phyloP scores from a whole-genome alignment of 371 early-diverging fungal genomes.

The Actinomortierella ambigua region DNA sequence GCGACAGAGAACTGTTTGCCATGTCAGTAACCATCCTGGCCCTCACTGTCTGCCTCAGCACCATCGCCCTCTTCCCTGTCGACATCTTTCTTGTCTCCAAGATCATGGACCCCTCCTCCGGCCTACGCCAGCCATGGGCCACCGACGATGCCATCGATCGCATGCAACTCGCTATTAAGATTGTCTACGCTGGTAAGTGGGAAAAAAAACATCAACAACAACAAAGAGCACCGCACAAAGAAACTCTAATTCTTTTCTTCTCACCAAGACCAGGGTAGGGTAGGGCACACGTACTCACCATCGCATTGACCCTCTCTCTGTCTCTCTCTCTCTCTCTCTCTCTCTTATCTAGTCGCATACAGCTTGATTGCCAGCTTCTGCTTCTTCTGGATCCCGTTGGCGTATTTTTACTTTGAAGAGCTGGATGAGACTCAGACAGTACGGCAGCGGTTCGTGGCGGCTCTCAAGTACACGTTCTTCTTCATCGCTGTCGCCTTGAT shows the following conservation, averaged over 20 bases:
- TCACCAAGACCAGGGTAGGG: too few species aligned
- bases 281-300: too few species aligned
- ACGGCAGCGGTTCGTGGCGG: slow-evolving; percentile 16
- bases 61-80: slow-evolving; percentile 63
- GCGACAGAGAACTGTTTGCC: slow-evolving; percentile 62
- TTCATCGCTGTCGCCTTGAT: slow-evolving; percentile 34
- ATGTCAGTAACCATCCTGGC: slow-evolving; percentile 56
- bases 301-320: too few species aligned
- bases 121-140: slow-evolving; percentile 69
- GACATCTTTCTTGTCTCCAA: slow-evolving; percentile 74
- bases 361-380: slow-evolving; percentile 55
- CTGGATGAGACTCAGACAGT: slow-evolving; percentile 23
- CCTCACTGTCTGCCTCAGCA: slow-evolving; percentile 58
- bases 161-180: slow-evolving; percentile 51
- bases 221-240: background rate
- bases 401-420: slow-evolving; percentile 73
- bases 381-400: slow-evolving; percentile 64
- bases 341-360: slow-evolving; percentile 61
- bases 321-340: too few species aligned
- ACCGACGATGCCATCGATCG: slow-evolving; percentile 53
- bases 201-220: background rate
- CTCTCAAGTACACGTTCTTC: slow-evolving; percentile 41
- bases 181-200: slow-evolving; percentile 61
- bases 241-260: background rate
- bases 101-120: slow-evolving; percentile 59